Evolutionary conservation across 768 basidiomycete genomes (phyloP), one percentile per base, ranked within the genome.

Genomic region (Saitozyma sp.): DNA sequence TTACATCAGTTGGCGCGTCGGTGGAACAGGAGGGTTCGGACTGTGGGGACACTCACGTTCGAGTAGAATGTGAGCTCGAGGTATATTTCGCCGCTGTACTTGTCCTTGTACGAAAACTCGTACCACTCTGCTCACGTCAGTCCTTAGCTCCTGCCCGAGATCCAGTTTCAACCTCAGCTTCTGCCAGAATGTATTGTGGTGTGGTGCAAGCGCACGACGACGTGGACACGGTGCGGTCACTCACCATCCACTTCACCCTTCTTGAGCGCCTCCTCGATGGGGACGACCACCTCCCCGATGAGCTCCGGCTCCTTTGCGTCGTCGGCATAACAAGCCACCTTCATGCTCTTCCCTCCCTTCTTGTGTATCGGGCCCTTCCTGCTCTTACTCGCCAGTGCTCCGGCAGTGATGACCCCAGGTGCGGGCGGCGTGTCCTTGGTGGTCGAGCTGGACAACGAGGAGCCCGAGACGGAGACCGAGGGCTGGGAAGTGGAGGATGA

Each of bases 51-150:
- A 67, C 78, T 61, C 46, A 79, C 84, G 58, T 88, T 86, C 3
- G 91, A 85, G 79, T 86, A 97, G 82, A 87, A 97, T 1, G 94
- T 97, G 86, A 96, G 89, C 78, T 97, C 94, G 14, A 96, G 83
- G 75, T 90, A 96, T 9, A 95, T 67, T 58, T 96, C 91, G 7
- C 94, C 94, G 20, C 90, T 86, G 56, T 86, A 82, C 8, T 86
- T 84, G 2, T 86, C 87, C 80, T 94, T 97, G 81, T 89, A 84
- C 78, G n/a, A 17, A 37, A 98, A 83, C 19, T 88, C 88, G 76
- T 95, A 93, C 96, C 94, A 98, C 78, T 97, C 96, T 98, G 73
- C 16, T 14, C 11, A 60, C 11, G 56, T 57, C 49, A 65, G 42
- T n/a, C 55, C 29, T 29, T 5, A 29, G 29, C 2, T 29, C 29